phyloP scores from a whole-genome alignment of 2,329 filamentous ascomycete genomes.

The Nemania sp. region DNA sequence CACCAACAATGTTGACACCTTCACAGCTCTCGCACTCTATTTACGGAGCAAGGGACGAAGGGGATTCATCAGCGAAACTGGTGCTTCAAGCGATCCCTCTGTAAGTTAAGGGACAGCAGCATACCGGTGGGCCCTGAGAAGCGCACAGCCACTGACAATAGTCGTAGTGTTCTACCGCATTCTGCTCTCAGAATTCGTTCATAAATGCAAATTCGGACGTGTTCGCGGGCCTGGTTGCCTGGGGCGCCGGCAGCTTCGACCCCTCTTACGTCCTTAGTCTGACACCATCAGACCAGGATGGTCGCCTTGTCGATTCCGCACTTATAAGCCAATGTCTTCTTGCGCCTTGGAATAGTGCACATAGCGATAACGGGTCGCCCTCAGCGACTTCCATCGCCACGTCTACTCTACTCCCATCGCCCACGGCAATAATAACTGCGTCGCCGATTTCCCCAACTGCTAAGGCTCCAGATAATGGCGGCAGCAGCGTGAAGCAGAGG shows the following conservation, averaged over 20 bases:
- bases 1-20: slow-evolving; percentile 55
- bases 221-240: slow-evolving; percentile 50
- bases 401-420: slow-evolving; percentile 11
- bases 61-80: slow-evolving; percentile 57
- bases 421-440: slow-evolving; percentile 8
- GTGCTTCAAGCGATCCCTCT: slow-evolving; percentile 48
- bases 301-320: slow-evolving; percentile 43
- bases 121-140: not conserved
- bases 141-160: not conserved
- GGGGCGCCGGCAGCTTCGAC: slow-evolving; percentile 51
- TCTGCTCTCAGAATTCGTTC: slow-evolving; percentile 52
- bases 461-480: not conserved
- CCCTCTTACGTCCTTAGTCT: slow-evolving; percentile 47
- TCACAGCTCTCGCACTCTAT: slow-evolving; percentile 51
- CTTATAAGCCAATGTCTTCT: slow-evolving; percentile 49
- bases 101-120: slow-evolving; percentile 35
- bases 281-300: slow-evolving; percentile 44
- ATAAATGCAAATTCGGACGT: slow-evolving; percentile 52
- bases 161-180: slow-evolving; percentile 45
- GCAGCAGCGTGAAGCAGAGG: not conserved
- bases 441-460: not conserved
- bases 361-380: slow-evolving; percentile 6
- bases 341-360: slow-evolving; percentile 39
- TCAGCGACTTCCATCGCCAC: not conserved
- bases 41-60: slow-evolving; percentile 51